phyloP scores from a whole-genome alignment of 257 asterid genomes.

The Primulina eburnea region DNA sequence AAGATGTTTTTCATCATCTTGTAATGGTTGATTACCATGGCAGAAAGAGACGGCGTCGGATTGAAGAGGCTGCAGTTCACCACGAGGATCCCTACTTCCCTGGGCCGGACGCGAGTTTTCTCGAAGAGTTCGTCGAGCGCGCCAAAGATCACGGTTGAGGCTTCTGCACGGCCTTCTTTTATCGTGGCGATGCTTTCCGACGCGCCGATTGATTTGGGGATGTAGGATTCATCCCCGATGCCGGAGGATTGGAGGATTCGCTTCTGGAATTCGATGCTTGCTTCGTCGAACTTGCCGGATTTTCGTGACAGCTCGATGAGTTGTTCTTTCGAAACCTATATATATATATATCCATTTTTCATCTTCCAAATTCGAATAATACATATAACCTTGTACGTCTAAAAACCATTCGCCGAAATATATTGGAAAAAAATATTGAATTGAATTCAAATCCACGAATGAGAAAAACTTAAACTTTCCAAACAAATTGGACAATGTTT shows the following conservation, averaged over 20 bases:
- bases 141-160: slow-evolving; percentile 78
- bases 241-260: slow-evolving; percentile 76
- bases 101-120: slow-evolving; percentile 56
- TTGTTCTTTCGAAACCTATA: slow-evolving; percentile 71
- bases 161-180: slow-evolving; percentile 92
- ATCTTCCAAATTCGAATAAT: too few relatives aligned
- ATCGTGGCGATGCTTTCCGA: slow-evolving; percentile 68
- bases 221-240: slow-evolving; percentile 75
- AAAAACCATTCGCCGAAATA: too few relatives aligned
- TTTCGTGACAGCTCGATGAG: slow-evolving; percentile 68
- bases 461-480: too few relatives aligned
- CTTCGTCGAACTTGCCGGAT: slow-evolving; percentile 68
- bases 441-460: too few relatives aligned
- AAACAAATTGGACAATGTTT: too few relatives aligned
- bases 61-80: slow-evolving; percentile 92
- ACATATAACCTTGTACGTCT: too few relatives aligned
- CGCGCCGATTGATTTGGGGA: slow-evolving; percentile 66
- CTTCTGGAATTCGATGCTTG: slow-evolving; percentile 58
- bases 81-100: slow-evolving; percentile 79
- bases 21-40: slow-evolving; percentile 89
- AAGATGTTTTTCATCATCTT: slow-evolving; percentile 79
- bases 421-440: too few relatives aligned
- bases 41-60: slow-evolving; percentile 96
- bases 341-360: slow-evolving; percentile 23
- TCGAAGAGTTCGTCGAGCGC: slow-evolving; percentile 87